Base-by-base conservation (phyloP, 495 filamentous ascomycete species). In the Cercophora sp. region DNA sequence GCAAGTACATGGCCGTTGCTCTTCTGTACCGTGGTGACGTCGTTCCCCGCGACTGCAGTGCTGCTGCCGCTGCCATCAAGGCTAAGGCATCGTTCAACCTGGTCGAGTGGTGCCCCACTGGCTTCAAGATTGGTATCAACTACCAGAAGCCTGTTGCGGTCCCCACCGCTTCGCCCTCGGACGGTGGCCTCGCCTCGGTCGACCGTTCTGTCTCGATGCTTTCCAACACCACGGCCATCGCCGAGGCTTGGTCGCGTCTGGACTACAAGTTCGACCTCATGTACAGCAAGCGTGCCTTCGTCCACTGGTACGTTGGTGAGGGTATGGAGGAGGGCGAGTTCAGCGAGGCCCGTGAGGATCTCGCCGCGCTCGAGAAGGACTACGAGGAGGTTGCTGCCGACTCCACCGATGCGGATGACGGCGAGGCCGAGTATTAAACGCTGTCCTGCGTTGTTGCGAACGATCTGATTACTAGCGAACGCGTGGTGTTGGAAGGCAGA, bases 251-350 rank as follows among this genome's bases (percentile, higher is more conserved):
- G 90, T 82, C 80, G 39, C 86, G 88, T 56, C 78, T 96, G 24
- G 88, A 92, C 70, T 83, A 89, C 77, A 96, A 96, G 73, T 96
- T 96, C 72, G 90, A 96, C 61, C 87, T 96, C 57, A 96, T 96
- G 90, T 94, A 96, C 77, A 87, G 82, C 74, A 95, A 95, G 82
- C 87, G 89, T 61, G 89, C 89, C 35, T 95, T 95, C 65, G 89
- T 95, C 13, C 89, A 95, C 71, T 95, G 89, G 89, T 95, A 95
- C 63, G 89, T 95, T 39, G 89, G 89, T 61, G 89, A 95, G 73
- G 89, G 89, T 73, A 95, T 95, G 89, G 89, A 95, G 77, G 89
- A 95, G 68, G 89, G 89, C 58, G 89, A 95, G 73, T 95, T 95
- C 74, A 85, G 82, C 51, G 89, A 95, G 76, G 89, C 89, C 40